Percentiles rank a stretch among this genome's conserved stretches.
Evolutionary conservation across 225 moss, liverwort and hornwort species (phyloP).

Genomic region (Lunularia cruciata): DNA sequence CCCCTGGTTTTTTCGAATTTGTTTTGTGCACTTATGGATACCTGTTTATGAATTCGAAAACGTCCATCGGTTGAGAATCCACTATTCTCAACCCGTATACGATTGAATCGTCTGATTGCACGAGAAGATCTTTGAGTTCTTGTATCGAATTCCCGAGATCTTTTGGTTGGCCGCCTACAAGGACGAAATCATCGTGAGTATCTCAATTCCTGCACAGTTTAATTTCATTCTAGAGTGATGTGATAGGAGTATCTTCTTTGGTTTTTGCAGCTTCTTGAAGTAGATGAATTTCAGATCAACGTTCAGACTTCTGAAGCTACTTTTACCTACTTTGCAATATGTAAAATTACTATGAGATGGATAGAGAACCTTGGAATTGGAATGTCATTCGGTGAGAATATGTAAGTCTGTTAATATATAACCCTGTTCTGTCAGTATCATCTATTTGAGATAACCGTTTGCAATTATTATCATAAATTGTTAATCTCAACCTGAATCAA

Average conservation of each 20-base stretch:
- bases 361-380: no score
- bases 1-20: background rate
- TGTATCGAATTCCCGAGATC: slow-evolving; percentile 33
- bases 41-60: no score
- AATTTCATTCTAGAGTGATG: no score
- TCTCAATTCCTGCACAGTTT: no score
- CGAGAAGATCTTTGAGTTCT: slow-evolving; percentile 38
- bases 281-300: slow-evolving; percentile 34
- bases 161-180: slow-evolving; percentile 36
- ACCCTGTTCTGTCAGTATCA: no score
- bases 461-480: no score
- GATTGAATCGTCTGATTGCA: background rate
- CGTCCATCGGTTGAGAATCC: background rate
- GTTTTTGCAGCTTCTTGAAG: slow-evolving; percentile 29
- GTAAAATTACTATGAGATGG: slow-evolving; percentile 24
- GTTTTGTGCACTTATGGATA: no score
- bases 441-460: slow-evolving; percentile 6
- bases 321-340: slow-evolving; percentile 35
- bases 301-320: slow-evolving; percentile 27
- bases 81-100: no score
- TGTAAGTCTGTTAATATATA: no score
- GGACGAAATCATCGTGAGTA: slow-evolving; percentile 31
- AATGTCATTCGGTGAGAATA: no score
- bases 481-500: no score
- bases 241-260: no score